Conservation (phyloP, 176 grass and related monocot genomes). For the Tillandsia leiboldiana region DNA sequence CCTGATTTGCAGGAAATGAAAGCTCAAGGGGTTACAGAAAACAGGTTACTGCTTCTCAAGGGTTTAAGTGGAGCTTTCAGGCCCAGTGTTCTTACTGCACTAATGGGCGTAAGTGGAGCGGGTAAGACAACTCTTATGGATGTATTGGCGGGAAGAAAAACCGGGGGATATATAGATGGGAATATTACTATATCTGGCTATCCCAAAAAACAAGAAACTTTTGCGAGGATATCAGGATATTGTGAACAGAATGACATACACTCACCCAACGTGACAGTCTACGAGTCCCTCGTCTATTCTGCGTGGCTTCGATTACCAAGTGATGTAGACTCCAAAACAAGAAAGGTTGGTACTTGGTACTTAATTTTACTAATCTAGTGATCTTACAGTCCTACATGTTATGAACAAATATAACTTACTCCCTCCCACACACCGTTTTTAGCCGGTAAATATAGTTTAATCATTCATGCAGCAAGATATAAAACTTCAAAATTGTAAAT, state of each 20-base stretch:
- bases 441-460: no score
- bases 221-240: not conserved
- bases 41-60: not conserved
- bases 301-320: not conserved
- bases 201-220: not conserved
- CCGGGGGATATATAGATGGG: not conserved
- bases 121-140: not conserved
- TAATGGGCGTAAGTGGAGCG: conserved; percentile 1
- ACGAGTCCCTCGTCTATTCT: not conserved
- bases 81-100: not conserved
- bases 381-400: no score
- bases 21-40: not conserved
- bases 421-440: no score
- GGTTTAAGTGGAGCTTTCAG: not conserved
- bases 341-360: not conserved
- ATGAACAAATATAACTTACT: no score
- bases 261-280: not conserved
- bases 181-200: not conserved
- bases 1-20: not conserved
- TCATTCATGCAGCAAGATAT: no score
- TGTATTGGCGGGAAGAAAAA: not conserved
- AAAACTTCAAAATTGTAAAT: no score
- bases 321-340: not conserved
- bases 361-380: not conserved
- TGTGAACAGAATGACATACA: conserved; percentile 2